Base-by-base conservation (phyloP, 345 rosid genomes). In the Erysimum cheiranthoides region DNA sequence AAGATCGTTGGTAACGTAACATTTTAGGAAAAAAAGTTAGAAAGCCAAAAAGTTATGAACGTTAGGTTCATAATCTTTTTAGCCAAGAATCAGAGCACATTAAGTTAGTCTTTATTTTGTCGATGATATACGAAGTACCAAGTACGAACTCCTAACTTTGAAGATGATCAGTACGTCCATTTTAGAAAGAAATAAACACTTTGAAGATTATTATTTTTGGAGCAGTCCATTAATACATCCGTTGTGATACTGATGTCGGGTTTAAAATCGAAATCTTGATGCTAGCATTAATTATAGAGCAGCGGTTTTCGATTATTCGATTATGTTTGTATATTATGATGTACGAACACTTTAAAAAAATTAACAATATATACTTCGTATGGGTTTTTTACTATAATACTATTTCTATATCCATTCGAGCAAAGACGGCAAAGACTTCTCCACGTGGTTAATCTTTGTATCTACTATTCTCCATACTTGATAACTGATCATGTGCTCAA, bases 391-490 rank as follows among this genome's bases (percentile, higher is more conserved):
- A 36, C 17, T 71, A 58, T 16, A 42, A 31, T 59, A 59, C 10
- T 32, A 31, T 58, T 25, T 12, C 30, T 31, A 69, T 10, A 53
- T 38, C 61, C 61, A 52, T 36, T 12, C 45, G 10, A 47, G 6
- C 13, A 10, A 34, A 47, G 75, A 71, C 49, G 49, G 67, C 35
- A 47, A 59, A 35, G 2, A 46, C 8, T 70, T 71, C 13, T 35
- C 39, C 75, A 71, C 49, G 75, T 71, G 75, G 75, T 25, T 49
- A 47, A 71, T 60, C 67, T 10, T 4, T 47, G 28, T 52, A 42
- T 35, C 59, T 47, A 36, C 57, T 59, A 34, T 18, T 47, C 38
- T 35, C 51, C 49, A 59, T 21, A 34, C 47, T 27, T 71, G 60
- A 36, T 59, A 21, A 34, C 21, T 21, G 25, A 21, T 9, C 66